Evolutionary conservation across 768 basidiomycete species (phyloP).

Genomic region (Galerina sulciceps): DNA sequence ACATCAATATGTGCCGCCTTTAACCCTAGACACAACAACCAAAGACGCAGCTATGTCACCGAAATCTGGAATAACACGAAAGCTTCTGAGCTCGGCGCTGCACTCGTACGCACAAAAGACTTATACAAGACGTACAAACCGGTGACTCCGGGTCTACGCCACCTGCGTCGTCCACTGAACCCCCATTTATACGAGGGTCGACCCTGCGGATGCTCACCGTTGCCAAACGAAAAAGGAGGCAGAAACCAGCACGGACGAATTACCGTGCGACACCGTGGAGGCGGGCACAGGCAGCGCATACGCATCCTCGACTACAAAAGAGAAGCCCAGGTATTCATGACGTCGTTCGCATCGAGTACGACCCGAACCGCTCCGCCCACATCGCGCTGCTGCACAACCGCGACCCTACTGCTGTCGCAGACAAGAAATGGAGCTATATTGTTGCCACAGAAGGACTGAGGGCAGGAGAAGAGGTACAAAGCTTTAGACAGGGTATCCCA

Average conservation of each 20-base stretch:
- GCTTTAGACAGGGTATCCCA: slow-evolving; percentile 84
- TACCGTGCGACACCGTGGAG: slow-evolving; percentile 87
- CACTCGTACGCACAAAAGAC: slow-evolving; percentile 54
- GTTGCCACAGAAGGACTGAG: slow-evolving; percentile 88
- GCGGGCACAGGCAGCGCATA: slow-evolving; percentile 88
- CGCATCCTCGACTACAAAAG: slow-evolving; percentile 88
- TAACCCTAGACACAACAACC: slow-evolving; percentile 8
- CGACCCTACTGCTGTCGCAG: slow-evolving; percentile 53
- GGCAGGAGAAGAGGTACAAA: slow-evolving; percentile 87
- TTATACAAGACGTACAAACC: slow-evolving; percentile 92
- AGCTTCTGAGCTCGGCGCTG: slow-evolving; percentile 39
- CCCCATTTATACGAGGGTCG: slow-evolving; percentile 83
- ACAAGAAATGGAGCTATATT: slow-evolving; percentile 84
- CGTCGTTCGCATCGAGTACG: slow-evolving; percentile 95
- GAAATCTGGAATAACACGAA: slow-evolving; percentile 40
- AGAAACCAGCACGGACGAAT: slow-evolving; percentile 83
- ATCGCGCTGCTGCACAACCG: slow-evolving; percentile 85
- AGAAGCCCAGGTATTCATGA: slow-evolving; percentile 81
- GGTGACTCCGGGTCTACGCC: slow-evolving; percentile 83
- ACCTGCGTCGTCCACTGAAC: slow-evolving; percentile 82
- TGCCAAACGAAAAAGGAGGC: slow-evolving; percentile 85
- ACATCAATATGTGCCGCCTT: neutral
- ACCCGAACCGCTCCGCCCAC: slow-evolving; percentile 92
- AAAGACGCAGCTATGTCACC: slow-evolving; percentile 39
- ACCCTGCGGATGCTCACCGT: slow-evolving; percentile 86